Evolutionary conservation across 768 basidiomycete genomes (phyloP), one percentile per base, ranked within the genome.

Genomic region (Termitomyces sp.): DNA sequence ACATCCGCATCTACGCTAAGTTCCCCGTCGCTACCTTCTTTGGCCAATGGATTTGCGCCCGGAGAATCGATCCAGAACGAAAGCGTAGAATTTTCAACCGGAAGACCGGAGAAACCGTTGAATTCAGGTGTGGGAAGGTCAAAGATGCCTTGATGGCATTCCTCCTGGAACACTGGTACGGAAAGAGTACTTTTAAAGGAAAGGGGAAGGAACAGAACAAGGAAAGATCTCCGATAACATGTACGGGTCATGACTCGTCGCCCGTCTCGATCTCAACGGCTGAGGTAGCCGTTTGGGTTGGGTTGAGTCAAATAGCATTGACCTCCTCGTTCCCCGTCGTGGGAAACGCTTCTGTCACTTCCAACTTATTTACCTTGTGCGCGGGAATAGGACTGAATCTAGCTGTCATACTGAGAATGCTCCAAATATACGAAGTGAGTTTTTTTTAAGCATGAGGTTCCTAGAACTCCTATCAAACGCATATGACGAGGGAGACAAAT

Each of bases 11-110:
- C 80, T 0, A 66, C 46, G 0, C 83, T 82, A n/a, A 92, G 69
- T 1, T 68, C 60, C 0, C 87, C 88, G 5, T 72, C 70, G 63
- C 89, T 90, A 0, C 92, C 92, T 56, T 81, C 79, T 3, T 70
- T 73, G 0, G 86, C 87, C 0, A 91, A 72, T 0, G 88, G 88
- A 66, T 88, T 90, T 0, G 79, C 85, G 24, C 74, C 77, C 0
- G 82, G 77, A 0, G 76, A 74, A 62, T 85, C 70, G 30, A 82
- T 74, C 91, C 92, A 93, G 68, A 88, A 89, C 0, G 92, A 88
- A 20, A 71, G 79, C 0, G 88, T 90, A 0, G 90, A 77, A 62
- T 88, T 84, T 1, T 72, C 56, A 0, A 83, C 82, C 0, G 91
- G 92, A 1, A 80, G 70, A 13, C 62, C 59, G n/a, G 59, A 41